Conservation (phyloP, 2,329 filamentous ascomycete species). For the Ophiostoma angusticollis region DNA sequence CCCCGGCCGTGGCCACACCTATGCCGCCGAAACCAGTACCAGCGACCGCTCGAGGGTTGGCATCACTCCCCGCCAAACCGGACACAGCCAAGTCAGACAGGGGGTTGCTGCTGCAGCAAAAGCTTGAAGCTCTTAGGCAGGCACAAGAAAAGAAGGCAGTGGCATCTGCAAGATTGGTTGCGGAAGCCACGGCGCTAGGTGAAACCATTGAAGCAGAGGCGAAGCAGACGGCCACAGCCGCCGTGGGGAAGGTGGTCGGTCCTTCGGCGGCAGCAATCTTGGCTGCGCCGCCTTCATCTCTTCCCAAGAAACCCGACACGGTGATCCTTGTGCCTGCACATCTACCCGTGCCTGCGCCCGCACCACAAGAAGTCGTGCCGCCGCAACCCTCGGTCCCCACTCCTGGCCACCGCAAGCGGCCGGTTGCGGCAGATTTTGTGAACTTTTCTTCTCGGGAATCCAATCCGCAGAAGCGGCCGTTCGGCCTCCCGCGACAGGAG, state of each 20-base stretch:
- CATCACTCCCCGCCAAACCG: conserved; percentile 24
- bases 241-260: neutral
- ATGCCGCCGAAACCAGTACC: neutral
- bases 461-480: conserved; percentile 41
- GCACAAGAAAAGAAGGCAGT: conserved; percentile 32
- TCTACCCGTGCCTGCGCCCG: too few species aligned
- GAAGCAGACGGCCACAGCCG: neutral
- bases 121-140: conserved; percentile 62
- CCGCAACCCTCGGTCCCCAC: neutral
- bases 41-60: neutral
- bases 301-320: too few species aligned
- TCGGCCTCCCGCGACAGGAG: conserved; percentile 44
- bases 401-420: conserved; percentile 24
- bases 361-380: too few species aligned
- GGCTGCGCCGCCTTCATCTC: neutral
- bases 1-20: neutral
- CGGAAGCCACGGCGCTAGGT: neutral
- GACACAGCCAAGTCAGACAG: conserved; percentile 48
- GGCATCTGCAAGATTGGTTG: neutral
- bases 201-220: neutral
- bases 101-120: conserved; percentile 59
- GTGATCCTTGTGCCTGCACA: too few species aligned
- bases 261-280: neutral
- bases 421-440: conserved; percentile 58
- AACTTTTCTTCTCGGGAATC: conserved; percentile 31